These are phyloP conservation scores for Ophiosphaerella narmari DNA, from an alignment of 2,329 filamentous ascomycete genomes.

Conservation along the genomic window DNA sequence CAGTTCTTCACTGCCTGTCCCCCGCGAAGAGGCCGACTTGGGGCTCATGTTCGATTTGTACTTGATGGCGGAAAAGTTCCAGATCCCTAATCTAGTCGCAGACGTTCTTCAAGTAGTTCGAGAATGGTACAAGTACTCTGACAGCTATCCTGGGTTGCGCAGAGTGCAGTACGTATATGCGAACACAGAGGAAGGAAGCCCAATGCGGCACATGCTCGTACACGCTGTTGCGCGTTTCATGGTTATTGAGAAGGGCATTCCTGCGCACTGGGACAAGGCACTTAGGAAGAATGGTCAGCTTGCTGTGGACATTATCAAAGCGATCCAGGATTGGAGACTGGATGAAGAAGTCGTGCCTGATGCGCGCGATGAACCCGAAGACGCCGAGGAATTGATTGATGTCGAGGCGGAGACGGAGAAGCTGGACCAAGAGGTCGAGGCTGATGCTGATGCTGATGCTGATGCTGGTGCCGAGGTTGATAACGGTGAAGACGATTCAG, in stretches of 20 bases:
- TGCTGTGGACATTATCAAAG: slow-evolving; percentile 59
- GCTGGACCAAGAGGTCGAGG: slow-evolving; percentile 37
- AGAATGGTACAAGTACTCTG: slow-evolving; percentile 58
- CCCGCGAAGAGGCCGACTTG: slow-evolving; percentile 57
- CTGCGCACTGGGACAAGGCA: slow-evolving; percentile 60
- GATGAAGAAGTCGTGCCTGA: slow-evolving; percentile 56
- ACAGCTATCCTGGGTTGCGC: slow-evolving; percentile 57
- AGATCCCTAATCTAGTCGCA: slow-evolving; percentile 53
- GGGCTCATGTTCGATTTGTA: slow-evolving; percentile 59
- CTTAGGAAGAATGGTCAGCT: slow-evolving; percentile 60
- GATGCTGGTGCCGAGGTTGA: slow-evolving; percentile 16
- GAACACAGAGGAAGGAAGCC: slow-evolving; percentile 53
- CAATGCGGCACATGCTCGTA: slow-evolving; percentile 57
- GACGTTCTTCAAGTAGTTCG: slow-evolving; percentile 57
- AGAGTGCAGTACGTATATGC: slow-evolving; percentile 59
- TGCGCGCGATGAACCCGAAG: slow-evolving; percentile 51
- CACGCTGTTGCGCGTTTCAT: slow-evolving; percentile 56
- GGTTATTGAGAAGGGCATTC: slow-evolving; percentile 56
- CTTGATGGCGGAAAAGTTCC: slow-evolving; percentile 59
- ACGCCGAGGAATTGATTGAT: slow-evolving; percentile 44
- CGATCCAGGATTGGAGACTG: slow-evolving; percentile 60
- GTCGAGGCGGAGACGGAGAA: slow-evolving; percentile 44
- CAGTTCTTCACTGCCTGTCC: slow-evolving; percentile 52
- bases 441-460: slow-evolving; percentile 36
- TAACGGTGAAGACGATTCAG: slow-evolving; percentile 24